Evolutionary conservation across 2,329 filamentous ascomycete genomes (phyloP).

Genomic region (Uncinocarpus reesii): DNA sequence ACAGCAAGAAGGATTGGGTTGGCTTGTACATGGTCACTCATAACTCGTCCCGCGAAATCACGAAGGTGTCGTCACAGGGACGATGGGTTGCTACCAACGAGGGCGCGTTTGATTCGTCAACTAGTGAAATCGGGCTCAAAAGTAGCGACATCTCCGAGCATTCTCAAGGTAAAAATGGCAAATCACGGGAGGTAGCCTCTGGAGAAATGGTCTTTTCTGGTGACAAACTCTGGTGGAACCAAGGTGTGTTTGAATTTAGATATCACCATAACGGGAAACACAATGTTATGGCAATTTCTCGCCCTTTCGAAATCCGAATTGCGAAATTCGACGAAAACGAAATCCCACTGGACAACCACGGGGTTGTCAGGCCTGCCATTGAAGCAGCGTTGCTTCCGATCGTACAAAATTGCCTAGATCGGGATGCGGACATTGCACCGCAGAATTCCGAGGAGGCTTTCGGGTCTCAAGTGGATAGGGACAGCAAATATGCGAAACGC

Average conservation of each 20-base stretch:
- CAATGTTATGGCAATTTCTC: constrained; percentile 85
- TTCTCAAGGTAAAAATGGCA: constrained; percentile 35
- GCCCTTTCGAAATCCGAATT: constrained; percentile 85
- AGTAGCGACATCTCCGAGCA: constrained; percentile 52
- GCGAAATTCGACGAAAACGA: constrained; percentile 67
- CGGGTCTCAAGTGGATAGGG: constrained; percentile 71
- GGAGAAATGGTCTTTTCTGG: constrained; percentile 83
- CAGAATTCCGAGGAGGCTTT: constrained; percentile 69
- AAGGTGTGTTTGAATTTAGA: constrained; percentile 90
- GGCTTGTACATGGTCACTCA: constrained; percentile 94
- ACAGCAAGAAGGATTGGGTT: constrained; percentile 88
- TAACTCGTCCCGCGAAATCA: constrained; percentile 74
- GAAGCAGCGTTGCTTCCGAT: constrained; percentile 70
- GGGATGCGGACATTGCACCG: constrained; percentile 82
- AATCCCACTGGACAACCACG: constrained; percentile 49
- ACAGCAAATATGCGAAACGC: constrained; percentile 77
- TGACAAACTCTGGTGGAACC: constrained; percentile 95
- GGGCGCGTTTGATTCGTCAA: constrained; percentile 63
- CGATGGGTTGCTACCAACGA: constrained; percentile 77
- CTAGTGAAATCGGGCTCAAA: constrained; percentile 66
- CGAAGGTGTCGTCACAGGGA: constrained; percentile 73
- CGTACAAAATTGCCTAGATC: constrained; percentile 84
- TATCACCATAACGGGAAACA: constrained; percentile 92
- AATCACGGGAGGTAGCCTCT: constrained; percentile 50
- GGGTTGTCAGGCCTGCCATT: constrained; percentile 56